Evolutionary conservation across 2,329 filamentous ascomycete genomes (phyloP).

Genomic region (Colletotrichum truncatum): DNA sequence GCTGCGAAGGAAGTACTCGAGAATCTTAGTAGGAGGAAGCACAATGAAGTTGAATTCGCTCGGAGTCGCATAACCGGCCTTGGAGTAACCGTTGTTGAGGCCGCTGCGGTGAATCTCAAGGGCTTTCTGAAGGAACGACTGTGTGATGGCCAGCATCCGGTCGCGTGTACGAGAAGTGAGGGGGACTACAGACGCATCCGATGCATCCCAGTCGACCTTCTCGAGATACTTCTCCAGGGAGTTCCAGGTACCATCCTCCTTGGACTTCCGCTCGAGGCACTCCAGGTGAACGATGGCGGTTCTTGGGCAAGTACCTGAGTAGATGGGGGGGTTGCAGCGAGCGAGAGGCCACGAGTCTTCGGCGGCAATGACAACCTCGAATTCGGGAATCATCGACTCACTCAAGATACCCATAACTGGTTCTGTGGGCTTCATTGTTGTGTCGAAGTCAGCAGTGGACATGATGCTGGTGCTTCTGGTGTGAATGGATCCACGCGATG

Average conservation of each 20-base stretch:
- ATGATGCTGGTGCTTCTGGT: constrained; percentile 58
- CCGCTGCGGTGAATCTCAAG: constrained; percentile 72
- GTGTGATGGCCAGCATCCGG: constrained; percentile 76
- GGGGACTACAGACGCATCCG: constrained; percentile 53
- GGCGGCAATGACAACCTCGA: constrained; percentile 56
- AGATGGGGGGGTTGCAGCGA: constrained; percentile 56
- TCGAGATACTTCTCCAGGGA: constrained; percentile 53
- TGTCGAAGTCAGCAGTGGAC: constrained; percentile 50
- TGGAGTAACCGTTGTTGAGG: constrained; percentile 48
- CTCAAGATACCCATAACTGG: constrained; percentile 37
- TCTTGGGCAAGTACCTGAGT: constrained; percentile 54
- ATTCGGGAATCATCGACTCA: constrained; percentile 50
- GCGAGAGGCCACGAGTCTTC: constrained; percentile 62
- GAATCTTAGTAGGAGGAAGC: constrained; percentile 70
- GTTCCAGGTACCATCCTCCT: constrained; percentile 56
- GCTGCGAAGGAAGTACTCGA: constrained; percentile 73
- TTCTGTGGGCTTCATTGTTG: constrained; percentile 40
- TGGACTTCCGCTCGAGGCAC: constrained; percentile 58
- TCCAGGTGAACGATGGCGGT: constrained; percentile 62
- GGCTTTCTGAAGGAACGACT: constrained; percentile 75
- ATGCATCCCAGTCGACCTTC: constrained; percentile 44
- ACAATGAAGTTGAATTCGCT: constrained; percentile 70
- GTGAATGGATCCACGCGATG: constrained; percentile 53
- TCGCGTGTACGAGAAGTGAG: constrained; percentile 65
- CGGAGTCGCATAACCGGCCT: constrained; percentile 54